phyloP scores from a whole-genome alignment of 768 basidiomycete genomes.

The Amanita thiersii region DNA sequence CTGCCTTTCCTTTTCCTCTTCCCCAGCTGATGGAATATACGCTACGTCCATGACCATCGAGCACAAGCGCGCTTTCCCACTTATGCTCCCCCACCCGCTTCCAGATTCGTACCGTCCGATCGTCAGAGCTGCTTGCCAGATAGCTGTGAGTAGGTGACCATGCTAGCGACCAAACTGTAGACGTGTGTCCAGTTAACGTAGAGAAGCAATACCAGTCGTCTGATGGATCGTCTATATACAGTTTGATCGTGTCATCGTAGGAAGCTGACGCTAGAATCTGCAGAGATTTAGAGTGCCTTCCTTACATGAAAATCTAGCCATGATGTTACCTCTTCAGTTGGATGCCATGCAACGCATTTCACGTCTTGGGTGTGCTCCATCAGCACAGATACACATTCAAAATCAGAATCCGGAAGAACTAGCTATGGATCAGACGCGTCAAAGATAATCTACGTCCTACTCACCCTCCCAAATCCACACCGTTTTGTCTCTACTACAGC shows the following conservation, averaged over 20 bases:
- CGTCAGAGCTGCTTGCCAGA: slow-evolving; percentile 84
- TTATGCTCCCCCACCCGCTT: slow-evolving; percentile 49
- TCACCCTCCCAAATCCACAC: slow-evolving; percentile 99
- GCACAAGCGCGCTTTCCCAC: slow-evolving; percentile 54
- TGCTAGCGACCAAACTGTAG: slow-evolving; percentile 89
- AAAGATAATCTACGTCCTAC: slow-evolving; percentile 7
- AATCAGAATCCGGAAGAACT: slow-evolving; percentile 90
- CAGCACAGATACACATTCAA: slow-evolving; percentile 89
- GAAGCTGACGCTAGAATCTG: slow-evolving; percentile 95
- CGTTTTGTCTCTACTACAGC: slow-evolving; percentile 92
- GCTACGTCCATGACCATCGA: slow-evolving; percentile 62
- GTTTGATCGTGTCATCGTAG: slow-evolving; percentile 93
- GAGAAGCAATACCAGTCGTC: slow-evolving; percentile 91
- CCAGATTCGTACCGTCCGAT: slow-evolving; percentile 82
- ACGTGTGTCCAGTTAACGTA: slow-evolving; percentile 73
- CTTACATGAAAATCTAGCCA: slow-evolving; percentile 12
- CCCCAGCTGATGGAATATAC: slow-evolving; percentile 83
- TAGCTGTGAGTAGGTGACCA: slow-evolving; percentile 75
- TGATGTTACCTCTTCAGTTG: slow-evolving; percentile 83
- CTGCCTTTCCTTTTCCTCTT: slow-evolving; percentile 24
- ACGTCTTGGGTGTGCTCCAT: slow-evolving; percentile 99
- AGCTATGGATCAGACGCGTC: slow-evolving; percentile 5
- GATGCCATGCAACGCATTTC: slow-evolving; percentile 93
- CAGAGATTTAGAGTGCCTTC: slow-evolving; percentile 14
- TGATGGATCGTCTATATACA: slow-evolving; percentile 87